Base-by-base conservation (phyloP, 1,284 basidiomycete genomes). In the Pseudozyma sp. region DNA sequence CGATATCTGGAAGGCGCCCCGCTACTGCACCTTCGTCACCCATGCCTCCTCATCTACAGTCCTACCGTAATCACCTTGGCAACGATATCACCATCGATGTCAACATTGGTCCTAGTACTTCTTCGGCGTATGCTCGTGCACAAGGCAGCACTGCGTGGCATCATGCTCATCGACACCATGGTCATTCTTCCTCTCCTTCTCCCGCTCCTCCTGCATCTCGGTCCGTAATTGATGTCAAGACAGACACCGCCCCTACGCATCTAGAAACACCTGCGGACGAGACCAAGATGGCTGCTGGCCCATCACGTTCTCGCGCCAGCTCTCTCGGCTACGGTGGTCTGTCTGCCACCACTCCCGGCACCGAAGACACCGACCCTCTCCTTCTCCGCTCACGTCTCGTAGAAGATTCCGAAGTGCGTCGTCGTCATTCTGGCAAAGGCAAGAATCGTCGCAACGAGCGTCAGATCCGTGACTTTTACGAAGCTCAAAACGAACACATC, bases 401-500 rank as follows among this genome's bases (percentile, higher is more conserved):
- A 42, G 80, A 77, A 38, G 86, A 86, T 40, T 80, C 81, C 31
- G 83, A 86, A 53, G 66, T 87, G n/a, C 70, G 57, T 69, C 81
- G 40, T 74, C 79, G 49, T 54, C 87, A 49, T 73, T 81, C 64
- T 70, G 85, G 84, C 85, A 65, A 71, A 80, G 83, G 69, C 56
- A 80, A 77, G 55, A 83, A 68, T 60, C 80, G 74, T 44, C 81
- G 78, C 35, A 79, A 79, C 60, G 86, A 86, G 62, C 77, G 86
- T 19, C 84, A 85, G 11, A 74, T 93, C 45, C 91, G 90, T 53
- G 86, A 86, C 35, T 96, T 92, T 83, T 94, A 97, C 77, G 86
- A 89, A 54, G 89, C 87, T 52, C 95, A 98, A 86, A 98, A 98
- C 87, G 87, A 90, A 89, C 91, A 96, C 73, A 97, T 98, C 73